Percentiles rank a stretch among this genome's conserved stretches.
Conservation (phyloP, 768 basidiomycete genomes). For the Leccinellum luteum region DNA sequence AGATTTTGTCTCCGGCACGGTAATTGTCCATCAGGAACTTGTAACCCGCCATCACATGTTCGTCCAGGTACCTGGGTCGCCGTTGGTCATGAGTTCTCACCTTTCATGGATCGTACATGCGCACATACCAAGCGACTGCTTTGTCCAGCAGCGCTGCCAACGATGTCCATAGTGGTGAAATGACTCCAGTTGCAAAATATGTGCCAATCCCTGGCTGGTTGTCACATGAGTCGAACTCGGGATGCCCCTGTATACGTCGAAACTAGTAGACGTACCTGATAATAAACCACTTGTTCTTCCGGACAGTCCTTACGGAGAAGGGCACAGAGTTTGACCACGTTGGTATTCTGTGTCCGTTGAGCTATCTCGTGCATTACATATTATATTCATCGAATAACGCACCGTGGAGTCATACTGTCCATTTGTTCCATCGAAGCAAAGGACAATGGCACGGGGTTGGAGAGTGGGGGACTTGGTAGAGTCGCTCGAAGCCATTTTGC, state of each 20-base stretch:
- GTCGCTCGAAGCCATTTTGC: slow-evolving; percentile 16
- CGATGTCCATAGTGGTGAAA: slow-evolving; percentile 61
- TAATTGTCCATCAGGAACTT: slow-evolving; percentile 79
- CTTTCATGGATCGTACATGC: background rate
- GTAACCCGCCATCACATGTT: slow-evolving; percentile 77
- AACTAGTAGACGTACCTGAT: slow-evolving; percentile 50
- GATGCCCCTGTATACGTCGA: background rate
- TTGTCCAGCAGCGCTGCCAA: slow-evolving; percentile 60
- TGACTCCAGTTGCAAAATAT: slow-evolving; percentile 59
- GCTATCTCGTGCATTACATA: background rate
- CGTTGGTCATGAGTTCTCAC: background rate
- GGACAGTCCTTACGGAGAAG: slow-evolving; percentile 57
- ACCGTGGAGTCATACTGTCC: slow-evolving; percentile 50
- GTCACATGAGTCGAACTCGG: background rate
- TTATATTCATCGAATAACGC: slow-evolving; percentile 14
- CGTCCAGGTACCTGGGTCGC: slow-evolving; percentile 57
- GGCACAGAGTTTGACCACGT: slow-evolving; percentile 67
- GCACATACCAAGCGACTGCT: slow-evolving; percentile 69
- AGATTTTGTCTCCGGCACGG: slow-evolving; percentile 65
- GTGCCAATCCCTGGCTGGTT: slow-evolving; percentile 47
- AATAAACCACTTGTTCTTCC: slow-evolving; percentile 60
- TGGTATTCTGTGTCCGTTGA: slow-evolving; percentile 48
- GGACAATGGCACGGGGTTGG: slow-evolving; percentile 46
- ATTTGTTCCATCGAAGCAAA: slow-evolving; percentile 72
- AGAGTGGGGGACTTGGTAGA: background rate